Conservation (phyloP, 768 basidiomycete species). For the Hericium coralloides region DNA sequence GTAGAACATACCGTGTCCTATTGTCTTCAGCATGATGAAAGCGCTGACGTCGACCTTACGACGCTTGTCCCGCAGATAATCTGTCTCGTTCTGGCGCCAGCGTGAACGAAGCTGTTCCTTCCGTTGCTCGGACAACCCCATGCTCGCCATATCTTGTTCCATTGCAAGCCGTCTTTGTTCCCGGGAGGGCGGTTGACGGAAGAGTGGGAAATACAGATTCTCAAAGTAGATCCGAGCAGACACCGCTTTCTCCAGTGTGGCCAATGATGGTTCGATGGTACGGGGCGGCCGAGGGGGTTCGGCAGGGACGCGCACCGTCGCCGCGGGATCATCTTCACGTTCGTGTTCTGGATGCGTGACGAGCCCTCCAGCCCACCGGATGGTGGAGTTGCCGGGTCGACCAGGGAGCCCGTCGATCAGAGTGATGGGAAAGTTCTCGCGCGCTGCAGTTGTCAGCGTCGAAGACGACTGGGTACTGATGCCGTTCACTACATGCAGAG, state of each 20-base stretch:
- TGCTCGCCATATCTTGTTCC: slow-evolving; percentile 76
- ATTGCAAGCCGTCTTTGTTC: slow-evolving; percentile 80
- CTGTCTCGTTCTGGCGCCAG: slow-evolving; percentile 84
- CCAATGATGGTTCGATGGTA: slow-evolving; percentile 75
- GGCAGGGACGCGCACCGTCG: slow-evolving; percentile 13
- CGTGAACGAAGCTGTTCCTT: slow-evolving; percentile 64
- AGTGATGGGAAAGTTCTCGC: slow-evolving; percentile 50
- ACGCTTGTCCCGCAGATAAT: slow-evolving; percentile 78
- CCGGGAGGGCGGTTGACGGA: slow-evolving; percentile 77
- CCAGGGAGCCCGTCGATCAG: slow-evolving; percentile 41
- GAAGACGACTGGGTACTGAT: slow-evolving; percentile 63
- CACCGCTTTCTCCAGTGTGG: slow-evolving; percentile 89
- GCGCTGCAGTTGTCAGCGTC: slow-evolving; percentile 65
- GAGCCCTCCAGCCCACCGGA: slow-evolving; percentile 53
- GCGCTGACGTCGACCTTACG: slow-evolving; percentile 76
- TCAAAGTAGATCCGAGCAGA: slow-evolving; percentile 92
- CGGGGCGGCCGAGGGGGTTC: slow-evolving; percentile 34
- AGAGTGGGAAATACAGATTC: slow-evolving; percentile 78
- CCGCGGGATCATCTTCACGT: slow-evolving; percentile 37
- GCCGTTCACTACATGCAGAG: slow-evolving; percentile 73
- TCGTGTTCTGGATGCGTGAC: slow-evolving; percentile 62
- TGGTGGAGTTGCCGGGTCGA: slow-evolving; percentile 49
- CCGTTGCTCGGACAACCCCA: slow-evolving; percentile 61
- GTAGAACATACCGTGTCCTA: slow-evolving; percentile 68
- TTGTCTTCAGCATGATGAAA: slow-evolving; percentile 86